A percentile compares a stretch with the other conserved stretches of the same genome.
phyloP scores from a whole-genome alignment of 306 rosid genomes.

The Ochetophila trinervis region DNA sequence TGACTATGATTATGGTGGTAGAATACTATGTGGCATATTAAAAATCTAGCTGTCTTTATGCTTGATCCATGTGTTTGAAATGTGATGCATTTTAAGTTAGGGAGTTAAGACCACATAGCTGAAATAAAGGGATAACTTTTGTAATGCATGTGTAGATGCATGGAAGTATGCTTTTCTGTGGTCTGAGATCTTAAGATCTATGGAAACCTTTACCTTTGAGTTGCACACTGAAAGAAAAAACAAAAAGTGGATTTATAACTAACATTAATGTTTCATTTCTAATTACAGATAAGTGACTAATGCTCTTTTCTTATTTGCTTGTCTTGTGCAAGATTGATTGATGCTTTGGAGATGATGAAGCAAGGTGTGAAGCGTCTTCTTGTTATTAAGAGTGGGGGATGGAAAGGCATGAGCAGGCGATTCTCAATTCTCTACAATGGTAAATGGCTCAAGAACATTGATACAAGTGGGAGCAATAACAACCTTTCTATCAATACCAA shows the following conservation, averaged over 20 bases:
- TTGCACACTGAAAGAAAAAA: neutral
- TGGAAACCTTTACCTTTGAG: conserved; percentile 4
- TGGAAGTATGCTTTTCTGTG: too few relatives aligned
- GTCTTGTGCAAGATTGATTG: conserved; percentile 65
- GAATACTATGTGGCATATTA: too few relatives aligned
- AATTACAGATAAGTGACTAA: neutral
- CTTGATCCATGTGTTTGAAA: too few relatives aligned
- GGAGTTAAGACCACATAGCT: too few relatives aligned
- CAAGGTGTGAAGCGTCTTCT: conserved; percentile 89
- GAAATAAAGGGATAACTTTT: too few relatives aligned
- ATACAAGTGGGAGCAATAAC: conserved; percentile 54
- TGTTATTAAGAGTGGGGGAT: conserved; percentile 72
- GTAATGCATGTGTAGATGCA: too few relatives aligned
- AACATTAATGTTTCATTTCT: neutral
- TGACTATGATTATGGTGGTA: too few relatives aligned
- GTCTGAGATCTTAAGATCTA: neutral
- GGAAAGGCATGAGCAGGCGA: conserved; percentile 99
- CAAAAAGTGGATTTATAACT: neutral
- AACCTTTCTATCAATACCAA: conserved; percentile 45
- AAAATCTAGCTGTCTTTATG: too few relatives aligned
- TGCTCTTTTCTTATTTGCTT: neutral
- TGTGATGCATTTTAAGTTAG: too few relatives aligned
- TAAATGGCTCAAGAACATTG: conserved; percentile 83
- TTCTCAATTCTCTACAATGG: conserved; percentile 85
- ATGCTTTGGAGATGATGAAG: conserved; percentile 98